Evolutionary conservation across 2,329 filamentous ascomycete genomes (phyloP).

Genomic region (Phialophora macrospora): DNA sequence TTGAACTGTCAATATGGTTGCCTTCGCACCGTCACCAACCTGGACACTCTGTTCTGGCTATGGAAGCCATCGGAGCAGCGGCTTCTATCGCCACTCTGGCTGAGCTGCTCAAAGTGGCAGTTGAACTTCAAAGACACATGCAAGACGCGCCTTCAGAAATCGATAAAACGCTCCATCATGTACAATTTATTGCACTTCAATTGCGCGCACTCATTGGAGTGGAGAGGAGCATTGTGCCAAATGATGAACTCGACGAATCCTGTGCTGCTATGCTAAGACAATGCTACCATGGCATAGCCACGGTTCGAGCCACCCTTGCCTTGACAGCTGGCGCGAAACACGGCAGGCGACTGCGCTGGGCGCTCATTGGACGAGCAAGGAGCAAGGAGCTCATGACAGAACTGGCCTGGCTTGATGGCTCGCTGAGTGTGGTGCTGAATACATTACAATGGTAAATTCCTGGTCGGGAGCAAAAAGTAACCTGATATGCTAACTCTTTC

Average conservation of each 20-base stretch:
- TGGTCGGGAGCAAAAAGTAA: not conserved
- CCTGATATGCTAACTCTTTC: not conserved
- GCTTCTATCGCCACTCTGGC: not conserved
- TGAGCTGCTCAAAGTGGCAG: not conserved
- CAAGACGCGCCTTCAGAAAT: slow-evolving; percentile 1
- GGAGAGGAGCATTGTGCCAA: not conserved
- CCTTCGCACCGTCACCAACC: not conserved
- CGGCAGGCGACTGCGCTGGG: not conserved
- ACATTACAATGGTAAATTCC: not conserved
- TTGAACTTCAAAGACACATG: slow-evolving; percentile 1
- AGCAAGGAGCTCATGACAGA: not conserved
- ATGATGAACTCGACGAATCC: no score
- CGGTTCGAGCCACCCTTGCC: not conserved
- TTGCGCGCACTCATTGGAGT: not conserved
- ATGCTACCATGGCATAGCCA: not conserved
- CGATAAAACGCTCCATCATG: not conserved
- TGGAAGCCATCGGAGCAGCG: not conserved
- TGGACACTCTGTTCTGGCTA: not conserved
- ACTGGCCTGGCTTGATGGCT: not conserved
- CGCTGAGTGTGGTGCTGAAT: slow-evolving; percentile 3
- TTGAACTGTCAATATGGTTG: not conserved
- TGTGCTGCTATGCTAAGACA: not conserved
- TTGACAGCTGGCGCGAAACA: not conserved
- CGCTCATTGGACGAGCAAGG: not conserved
- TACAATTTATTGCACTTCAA: not conserved